Base-by-base conservation (phyloP, 2,329 filamentous ascomycete species). In the Simplicillium aogashimaense region DNA sequence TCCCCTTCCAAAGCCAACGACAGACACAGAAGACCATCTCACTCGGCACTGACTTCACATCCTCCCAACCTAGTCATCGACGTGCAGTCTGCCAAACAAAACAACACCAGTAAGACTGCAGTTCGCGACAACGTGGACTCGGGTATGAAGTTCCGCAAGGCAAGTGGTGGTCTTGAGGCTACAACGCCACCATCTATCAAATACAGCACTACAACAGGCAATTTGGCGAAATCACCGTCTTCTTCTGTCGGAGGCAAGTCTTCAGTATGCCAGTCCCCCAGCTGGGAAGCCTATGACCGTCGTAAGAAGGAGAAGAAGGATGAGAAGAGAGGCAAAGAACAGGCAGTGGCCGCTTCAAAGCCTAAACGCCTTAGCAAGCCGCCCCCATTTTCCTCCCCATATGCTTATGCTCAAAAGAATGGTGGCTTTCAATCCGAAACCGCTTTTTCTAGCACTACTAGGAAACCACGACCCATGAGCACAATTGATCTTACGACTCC, bases 211-310 rank as follows among this genome's bases (percentile, higher is more conserved):
- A 41, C 36, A 6, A 36, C 36, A 7, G 36, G 36, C n/a, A 39
- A 38, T 38, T 32, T 36, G 28, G 30, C 38, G 12, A 32, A 36
- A 3, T 37, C 42, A 13, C 18, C 29, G 3, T 41, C 38, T 13
- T 15, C 13, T 9, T 25, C 20, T 25, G 5, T 25, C 20, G 20
- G 20, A 9, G 53, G 54, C 15, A 52, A 49, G 20, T 49, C 48
- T 6, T 58, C 60, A 0, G 74, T 78, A 40, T 81, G 76, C 45
- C 72, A 77, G 41, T 80, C 76, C 2, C 76, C 76, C 2, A 77
- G 69, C 41, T 80, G 76, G 76, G 74, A 78, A 45, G 68, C 72
- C 16, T 74, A 74, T 47, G 65, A 66, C 3, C 65, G 68, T 15
- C 69, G 63, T 47, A 75, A 71, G 48, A 71, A 67, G 50, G 70